Evolutionary conservation across 192 early-diverging fungal genomes (phyloP), one percentile per base, ranked within the genome.

Genomic region (Polychytrium aggregatum): DNA sequence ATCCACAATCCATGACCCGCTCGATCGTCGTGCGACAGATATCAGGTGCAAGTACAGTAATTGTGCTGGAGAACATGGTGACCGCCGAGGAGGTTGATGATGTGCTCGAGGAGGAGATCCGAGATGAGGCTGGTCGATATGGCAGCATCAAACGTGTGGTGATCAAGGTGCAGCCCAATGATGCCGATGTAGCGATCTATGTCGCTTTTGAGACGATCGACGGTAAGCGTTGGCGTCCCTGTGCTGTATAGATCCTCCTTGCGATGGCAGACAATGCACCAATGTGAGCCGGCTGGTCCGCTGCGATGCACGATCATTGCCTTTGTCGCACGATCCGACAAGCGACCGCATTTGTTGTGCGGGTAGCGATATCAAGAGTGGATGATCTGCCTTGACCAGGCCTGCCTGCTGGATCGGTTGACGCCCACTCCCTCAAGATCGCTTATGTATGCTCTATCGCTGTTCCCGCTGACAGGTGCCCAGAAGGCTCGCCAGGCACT

Each of bases 111-210:
- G 79, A 74, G 0, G 90, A 93, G 55, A 86, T 93, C 51, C 65
- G 67, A 11, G 82, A 84, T 41, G 90, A 93, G 55, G 88, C 83
- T 44, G 58, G 58, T 51, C 90, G 90, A 60, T 89, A 80, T 51
- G 90, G 90, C 1, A 57, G 59, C 41, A 80, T 93, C 4, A 46
- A 48, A 36, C 72, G 71, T 33, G 84, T 89, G 0, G 64, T 75
- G 27, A 69, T 87, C 51, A 44, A 59, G 45, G 41, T 41, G 24
- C 41, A 63, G 30, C 52, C 51, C 3, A 59, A 68, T 27, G 77
- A 74, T n/a, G n/a, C n/a, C 2, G 56, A 70, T 1, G 81, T 89
- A n/a, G 72, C 75, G 55, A 79, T 92, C 13, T 88, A 81, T 58
- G 77, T 93, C 28, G 70, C 82, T 46, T 93, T 82, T 64, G 65